Evolutionary conservation across 192 early-diverging fungal species (phyloP).

Genomic region (Rhizoclosmatium globosum): DNA sequence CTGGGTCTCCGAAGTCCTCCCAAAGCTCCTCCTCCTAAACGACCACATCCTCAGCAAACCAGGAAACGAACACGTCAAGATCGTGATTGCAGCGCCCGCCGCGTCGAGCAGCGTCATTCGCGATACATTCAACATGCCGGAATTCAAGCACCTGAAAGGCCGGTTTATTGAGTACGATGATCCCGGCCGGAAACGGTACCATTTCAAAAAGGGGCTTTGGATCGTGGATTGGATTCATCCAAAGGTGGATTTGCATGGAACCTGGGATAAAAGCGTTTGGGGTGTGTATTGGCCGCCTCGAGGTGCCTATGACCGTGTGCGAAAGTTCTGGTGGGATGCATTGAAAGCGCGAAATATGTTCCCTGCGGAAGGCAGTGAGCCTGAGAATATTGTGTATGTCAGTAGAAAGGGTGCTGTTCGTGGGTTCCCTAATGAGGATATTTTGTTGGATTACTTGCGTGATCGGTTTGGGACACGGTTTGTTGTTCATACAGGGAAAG

Average conservation of each 20-base stretch:
- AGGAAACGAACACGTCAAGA: not conserved
- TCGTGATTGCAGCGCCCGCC: conserved; percentile 20
- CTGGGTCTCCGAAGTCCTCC: conserved; percentile 30
- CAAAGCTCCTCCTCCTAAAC: conserved; percentile 31
- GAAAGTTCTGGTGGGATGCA: conserved; percentile 6
- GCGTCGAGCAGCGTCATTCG: not conserved
- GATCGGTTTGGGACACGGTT: conserved; percentile 9
- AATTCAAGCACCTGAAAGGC: not conserved
- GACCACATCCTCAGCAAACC: conserved; percentile 9
- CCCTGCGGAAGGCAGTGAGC: not conserved
- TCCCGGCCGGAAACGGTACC: conserved; percentile 1
- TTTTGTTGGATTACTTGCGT: conserved; percentile 1
- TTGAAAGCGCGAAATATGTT: conserved; percentile 12
- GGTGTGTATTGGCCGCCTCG: conserved; percentile 33
- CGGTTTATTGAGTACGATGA: conserved; percentile 2
- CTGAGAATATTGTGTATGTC: conserved; percentile 19
- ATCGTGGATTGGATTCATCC: conserved; percentile 33
- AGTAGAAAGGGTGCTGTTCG: not conserved
- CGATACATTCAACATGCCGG: conserved; percentile 1
- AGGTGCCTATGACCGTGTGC: conserved; percentile 8
- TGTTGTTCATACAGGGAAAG: conserved; percentile 15
- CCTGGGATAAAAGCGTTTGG: conserved; percentile 17
- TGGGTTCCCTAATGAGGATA: conserved; percentile 29
- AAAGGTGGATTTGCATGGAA: conserved; percentile 6
- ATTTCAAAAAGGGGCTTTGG: conserved; percentile 1